A percentile compares a stretch with the other conserved stretches of the same genome.
Conservation (phyloP, 2,329 filamentous ascomycete species). For the Nemania diffusa region DNA sequence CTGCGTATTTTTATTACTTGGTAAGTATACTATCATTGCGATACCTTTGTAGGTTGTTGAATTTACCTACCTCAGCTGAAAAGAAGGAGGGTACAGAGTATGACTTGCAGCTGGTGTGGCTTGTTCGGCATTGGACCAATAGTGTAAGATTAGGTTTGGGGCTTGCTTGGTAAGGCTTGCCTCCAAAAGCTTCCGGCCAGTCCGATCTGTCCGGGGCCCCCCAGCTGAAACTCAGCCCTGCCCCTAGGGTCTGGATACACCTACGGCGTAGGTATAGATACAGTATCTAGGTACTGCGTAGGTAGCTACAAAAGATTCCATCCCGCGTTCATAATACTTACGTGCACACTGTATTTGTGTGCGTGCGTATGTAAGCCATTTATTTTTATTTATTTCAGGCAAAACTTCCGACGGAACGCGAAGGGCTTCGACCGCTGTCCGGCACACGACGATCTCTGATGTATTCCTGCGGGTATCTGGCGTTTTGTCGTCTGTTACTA, state of each 20-base stretch:
- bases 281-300: background rate
- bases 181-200: constrained; percentile 25
- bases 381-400: background rate
- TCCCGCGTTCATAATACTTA: background rate
- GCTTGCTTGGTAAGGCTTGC: constrained; percentile 27
- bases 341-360: background rate
- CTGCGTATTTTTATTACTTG: no score
- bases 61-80: constrained; percentile 17
- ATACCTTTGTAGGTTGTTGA: background rate
- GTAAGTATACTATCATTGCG: background rate
- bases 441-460: background rate
- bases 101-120: constrained; percentile 30
- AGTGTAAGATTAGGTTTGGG: constrained; percentile 5
- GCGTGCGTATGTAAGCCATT: background rate
- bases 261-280: no score
- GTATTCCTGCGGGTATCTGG: background rate
- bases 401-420: background rate
- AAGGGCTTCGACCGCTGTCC: constrained; percentile 6
- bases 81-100: background rate
- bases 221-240: constrained; percentile 35
- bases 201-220: constrained; percentile 24
- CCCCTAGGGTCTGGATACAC: background rate
- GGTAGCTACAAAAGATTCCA: background rate
- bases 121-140: constrained; percentile 33
- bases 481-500: background rate